These are phyloP conservation scores for Epichloe typhina DNA, from an alignment of 2,329 filamentous ascomycete genomes.

Conservation along the genomic window DNA sequence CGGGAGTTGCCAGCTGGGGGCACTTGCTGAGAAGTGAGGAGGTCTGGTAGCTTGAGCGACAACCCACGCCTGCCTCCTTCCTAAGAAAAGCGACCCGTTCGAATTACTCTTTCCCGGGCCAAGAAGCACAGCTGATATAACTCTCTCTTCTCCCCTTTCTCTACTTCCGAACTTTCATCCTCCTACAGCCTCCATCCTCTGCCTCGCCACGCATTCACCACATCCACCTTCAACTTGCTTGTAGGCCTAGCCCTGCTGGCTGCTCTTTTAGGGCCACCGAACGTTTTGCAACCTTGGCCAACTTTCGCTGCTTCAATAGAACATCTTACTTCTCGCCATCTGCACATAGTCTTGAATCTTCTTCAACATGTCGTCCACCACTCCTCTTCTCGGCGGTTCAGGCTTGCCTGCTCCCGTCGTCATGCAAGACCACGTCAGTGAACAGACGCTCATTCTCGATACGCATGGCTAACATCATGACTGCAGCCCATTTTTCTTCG, in stretches of 20 bases:
- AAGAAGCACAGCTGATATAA: not conserved
- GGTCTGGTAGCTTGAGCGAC: not conserved
- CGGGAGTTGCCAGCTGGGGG: not conserved
- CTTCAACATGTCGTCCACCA: conserved; percentile 19
- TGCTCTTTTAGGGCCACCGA: not conserved
- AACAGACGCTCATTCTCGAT: not conserved
- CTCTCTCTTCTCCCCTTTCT: not conserved
- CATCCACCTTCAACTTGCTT: conserved; percentile 1
- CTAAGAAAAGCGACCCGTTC: not conserved
- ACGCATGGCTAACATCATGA: not conserved
- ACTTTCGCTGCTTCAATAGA: not conserved
- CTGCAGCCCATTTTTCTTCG: conserved; percentile 37
- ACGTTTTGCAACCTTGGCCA: not conserved
- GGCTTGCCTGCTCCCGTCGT: conserved; percentile 19
- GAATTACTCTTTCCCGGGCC: not conserved
- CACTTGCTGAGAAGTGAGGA: not conserved
- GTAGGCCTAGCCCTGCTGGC: not conserved
- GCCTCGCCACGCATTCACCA: conserved; percentile 1
- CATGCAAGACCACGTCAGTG: conserved; percentile 23
- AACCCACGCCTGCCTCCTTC: not conserved
- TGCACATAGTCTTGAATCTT: not conserved
- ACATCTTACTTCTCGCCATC: not conserved
- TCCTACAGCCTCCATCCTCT: conserved; percentile 4
- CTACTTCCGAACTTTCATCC: not conserved
- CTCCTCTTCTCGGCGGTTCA: conserved; percentile 20